Base-by-base conservation (phyloP, 257 asterid species). In the Scutellaria baicalensis region DNA sequence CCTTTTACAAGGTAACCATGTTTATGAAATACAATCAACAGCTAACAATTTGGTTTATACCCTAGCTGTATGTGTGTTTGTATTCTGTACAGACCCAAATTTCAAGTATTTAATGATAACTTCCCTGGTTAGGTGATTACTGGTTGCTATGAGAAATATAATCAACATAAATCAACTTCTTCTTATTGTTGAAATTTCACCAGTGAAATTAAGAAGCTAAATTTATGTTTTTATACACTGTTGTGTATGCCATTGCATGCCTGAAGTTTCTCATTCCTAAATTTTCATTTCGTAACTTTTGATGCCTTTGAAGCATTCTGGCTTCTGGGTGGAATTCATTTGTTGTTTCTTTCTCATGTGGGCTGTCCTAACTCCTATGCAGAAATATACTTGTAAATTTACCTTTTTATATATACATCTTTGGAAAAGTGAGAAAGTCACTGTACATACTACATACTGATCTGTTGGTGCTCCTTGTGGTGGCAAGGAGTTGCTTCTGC, bases 1-100 rank as follows among this genome's bases (percentile, higher is more conserved):
- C 93, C 18, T 94, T 94, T 74, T 94, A 94, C 95, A 89, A 94
- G 99, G 99, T 94, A 86, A 56, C 17, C 55, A 27, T 38, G 27
- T 54, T 48, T 43, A 54, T 70, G 72, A 61, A 56, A 68, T 59
- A 66, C 71, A 45, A 33, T 70, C 44, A 44, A 74, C 43, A 59
- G 74, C 47, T 38, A 9, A 58, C 27, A 35, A 9, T 62, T 40
- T 66, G 59, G 51, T 78, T 69, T 66, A 63, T 61, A 38, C 55
- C 18, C 77, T 35, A 58, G 45, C 14, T 33, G 36, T 60, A 49
- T 58, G 27, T 49, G 14, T 18, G n/a, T 61, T 21, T 44, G 38
- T 59, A 6, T 57, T 68, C 59, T 23, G 23, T 6, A 5, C 36
- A 44, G 68, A 13, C 31, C 58, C 12, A 13, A 57, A 8, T 38